These are phyloP conservation scores for Phytophthora quininea DNA, from an alignment of 352 stramenopile genomes.

Conservation along the genomic window DNA sequence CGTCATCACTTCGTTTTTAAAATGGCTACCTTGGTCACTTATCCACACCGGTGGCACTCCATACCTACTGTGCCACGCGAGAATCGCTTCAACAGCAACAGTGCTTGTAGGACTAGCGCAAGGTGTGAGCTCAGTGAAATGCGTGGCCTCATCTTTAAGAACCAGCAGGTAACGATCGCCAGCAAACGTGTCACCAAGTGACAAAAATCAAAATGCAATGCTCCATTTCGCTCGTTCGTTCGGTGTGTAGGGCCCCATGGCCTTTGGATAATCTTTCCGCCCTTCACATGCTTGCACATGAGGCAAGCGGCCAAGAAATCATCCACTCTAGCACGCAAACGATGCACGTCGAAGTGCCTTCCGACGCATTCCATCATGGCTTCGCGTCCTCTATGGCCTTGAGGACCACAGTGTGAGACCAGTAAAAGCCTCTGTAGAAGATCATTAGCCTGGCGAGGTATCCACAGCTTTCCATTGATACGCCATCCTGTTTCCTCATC, in stretches of 20 bases:
- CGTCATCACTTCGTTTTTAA: conserved; percentile 22
- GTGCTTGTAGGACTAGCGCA: conserved; percentile 3
- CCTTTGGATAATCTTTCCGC: conserved; percentile 12
- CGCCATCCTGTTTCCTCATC: conserved; percentile 4
- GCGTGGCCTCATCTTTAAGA: conserved; percentile 18
- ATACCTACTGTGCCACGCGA: conserved; percentile 9
- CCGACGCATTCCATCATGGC: not conserved
- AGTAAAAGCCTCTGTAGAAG: conserved; percentile 10
- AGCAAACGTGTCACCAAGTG: conserved; percentile 10
- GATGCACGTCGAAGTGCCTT: not conserved
- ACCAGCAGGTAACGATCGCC: conserved; percentile 15
- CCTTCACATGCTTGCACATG: conserved; percentile 17
- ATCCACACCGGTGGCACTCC: conserved; percentile 21
- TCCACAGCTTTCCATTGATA: conserved; percentile 8
- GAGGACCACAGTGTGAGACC: conserved; percentile 7
- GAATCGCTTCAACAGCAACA: conserved; percentile 1
- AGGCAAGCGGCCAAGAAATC: conserved; percentile 7
- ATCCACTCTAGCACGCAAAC: conserved; percentile 7
- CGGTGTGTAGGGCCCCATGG: conserved; percentile 16
- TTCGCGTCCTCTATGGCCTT: conserved; percentile 8
- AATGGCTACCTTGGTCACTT: conserved; percentile 27
- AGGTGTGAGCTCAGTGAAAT: conserved; percentile 8
- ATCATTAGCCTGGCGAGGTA: not conserved
- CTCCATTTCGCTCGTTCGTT: conserved; percentile 18
- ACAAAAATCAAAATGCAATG: conserved; percentile 18